Percentiles rank a stretch among this genome's conserved stretches.
These are phyloP conservation scores for Cyberlindnera sargentensis DNA, from an alignment of 805 yeast species.

Conservation along the genomic window DNA sequence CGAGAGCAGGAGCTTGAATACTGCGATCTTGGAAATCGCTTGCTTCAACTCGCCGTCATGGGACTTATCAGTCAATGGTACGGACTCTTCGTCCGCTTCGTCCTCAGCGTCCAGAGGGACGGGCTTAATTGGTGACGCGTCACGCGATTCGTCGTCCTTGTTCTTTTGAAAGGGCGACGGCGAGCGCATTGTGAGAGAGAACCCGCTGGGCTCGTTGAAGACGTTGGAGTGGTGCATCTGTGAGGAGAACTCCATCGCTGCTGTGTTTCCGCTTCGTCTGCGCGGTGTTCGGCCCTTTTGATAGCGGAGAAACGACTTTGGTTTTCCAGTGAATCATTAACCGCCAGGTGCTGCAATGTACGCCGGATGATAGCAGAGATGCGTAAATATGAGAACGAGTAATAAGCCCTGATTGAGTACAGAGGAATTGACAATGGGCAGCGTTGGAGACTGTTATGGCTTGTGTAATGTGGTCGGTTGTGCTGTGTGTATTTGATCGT, in stretches of 20 bases:
- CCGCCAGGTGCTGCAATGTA: background rate
- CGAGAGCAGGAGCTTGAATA: constrained; percentile 46
- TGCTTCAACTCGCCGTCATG: constrained; percentile 5
- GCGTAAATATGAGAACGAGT: background rate
- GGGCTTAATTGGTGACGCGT: constrained; percentile 9
- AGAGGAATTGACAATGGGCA: no score
- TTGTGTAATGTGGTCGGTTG: no score
- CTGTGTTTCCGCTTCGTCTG: no score
- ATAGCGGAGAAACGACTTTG: background rate
- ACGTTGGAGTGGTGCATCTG: constrained; percentile 15
- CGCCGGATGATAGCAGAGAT: background rate
- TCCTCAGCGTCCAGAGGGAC: background rate
- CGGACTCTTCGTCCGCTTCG: background rate
- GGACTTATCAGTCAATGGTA: constrained; percentile 8
- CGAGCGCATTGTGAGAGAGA: constrained; percentile 17
- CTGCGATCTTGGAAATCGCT: constrained; percentile 25
- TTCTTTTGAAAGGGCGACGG: constrained; percentile 15
- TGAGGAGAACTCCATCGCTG: constrained; percentile 17
- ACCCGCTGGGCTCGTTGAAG: constrained; percentile 12
- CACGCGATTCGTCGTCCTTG: constrained; percentile 1
- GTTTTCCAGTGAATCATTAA: background rate
- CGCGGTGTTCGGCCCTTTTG: background rate
- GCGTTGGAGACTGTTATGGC: no score
- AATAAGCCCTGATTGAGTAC: no score
- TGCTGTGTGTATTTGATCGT: no score